Evolutionary conservation across 2,329 filamentous ascomycete species (phyloP).

Genomic region (Xylariaceae sp.): DNA sequence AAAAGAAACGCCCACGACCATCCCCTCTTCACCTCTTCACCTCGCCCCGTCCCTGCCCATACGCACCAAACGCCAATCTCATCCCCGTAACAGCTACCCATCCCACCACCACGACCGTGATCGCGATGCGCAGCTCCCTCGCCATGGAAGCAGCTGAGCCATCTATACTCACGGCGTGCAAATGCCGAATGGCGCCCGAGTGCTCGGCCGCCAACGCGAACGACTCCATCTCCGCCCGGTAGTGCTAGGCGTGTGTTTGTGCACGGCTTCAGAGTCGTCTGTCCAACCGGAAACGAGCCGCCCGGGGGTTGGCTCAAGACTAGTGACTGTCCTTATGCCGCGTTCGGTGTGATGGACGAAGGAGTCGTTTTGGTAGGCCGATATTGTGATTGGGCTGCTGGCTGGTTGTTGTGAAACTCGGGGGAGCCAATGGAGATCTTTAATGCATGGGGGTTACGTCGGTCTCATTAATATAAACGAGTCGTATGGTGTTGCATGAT

Average conservation of each 20-base stretch:
- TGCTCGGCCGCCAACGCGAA: constrained; percentile 31
- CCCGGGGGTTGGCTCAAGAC: too few species aligned
- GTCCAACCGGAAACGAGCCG: too few species aligned
- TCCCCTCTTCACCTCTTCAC: background rate
- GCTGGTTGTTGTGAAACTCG: too few species aligned
- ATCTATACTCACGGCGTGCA: constrained; percentile 28
- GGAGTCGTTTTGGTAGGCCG: too few species aligned
- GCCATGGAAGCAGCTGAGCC: constrained; percentile 20
- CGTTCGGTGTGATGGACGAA: too few species aligned
- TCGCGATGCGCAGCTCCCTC: constrained; percentile 27
- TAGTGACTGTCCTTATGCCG: too few species aligned
- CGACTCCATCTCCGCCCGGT: constrained; percentile 31
- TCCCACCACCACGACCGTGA: constrained; percentile 25
- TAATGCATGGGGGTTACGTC: background rate
- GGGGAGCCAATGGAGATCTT: too few species aligned
- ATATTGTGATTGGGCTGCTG: too few species aligned
- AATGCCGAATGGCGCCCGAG: constrained; percentile 30
- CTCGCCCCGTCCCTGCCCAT: constrained; percentile 1
- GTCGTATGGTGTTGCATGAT: background rate
- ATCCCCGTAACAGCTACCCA: constrained; percentile 30
- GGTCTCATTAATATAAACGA: constrained; percentile 5
- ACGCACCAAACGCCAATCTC: constrained; percentile 10
- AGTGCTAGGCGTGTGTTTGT: too few species aligned
- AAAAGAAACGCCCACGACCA: background rate
- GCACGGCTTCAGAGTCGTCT: too few species aligned